A percentile compares a stretch with the other conserved stretches of the same genome.
Conservation (phyloP, 495 filamentous ascomycete genomes). For the Penicillium turbatum region DNA sequence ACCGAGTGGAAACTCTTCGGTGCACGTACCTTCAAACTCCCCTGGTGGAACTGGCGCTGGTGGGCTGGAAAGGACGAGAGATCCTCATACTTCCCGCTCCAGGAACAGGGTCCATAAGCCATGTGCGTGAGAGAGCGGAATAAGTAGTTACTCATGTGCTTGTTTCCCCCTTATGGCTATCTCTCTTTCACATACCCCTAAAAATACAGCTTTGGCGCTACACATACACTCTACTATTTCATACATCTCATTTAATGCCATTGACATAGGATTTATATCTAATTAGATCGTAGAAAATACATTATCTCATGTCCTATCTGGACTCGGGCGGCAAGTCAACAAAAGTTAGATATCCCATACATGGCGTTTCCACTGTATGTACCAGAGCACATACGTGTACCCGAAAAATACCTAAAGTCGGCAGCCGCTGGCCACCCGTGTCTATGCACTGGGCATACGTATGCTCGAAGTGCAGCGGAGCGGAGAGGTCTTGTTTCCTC, state of each 20-base stretch:
- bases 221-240: too few species aligned
- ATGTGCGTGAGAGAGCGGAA: conserved; percentile 12
- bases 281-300: too few species aligned
- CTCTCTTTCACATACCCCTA: too few species aligned
- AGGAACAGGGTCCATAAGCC: conserved; percentile 19
- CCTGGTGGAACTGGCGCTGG: conserved; percentile 40
- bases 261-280: too few species aligned
- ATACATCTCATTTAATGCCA: too few species aligned
- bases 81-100: conserved; percentile 30
- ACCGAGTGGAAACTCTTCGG: conserved; percentile 16
- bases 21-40: conserved; percentile 1
- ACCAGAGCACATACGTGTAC: neutral
- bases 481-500: neutral
- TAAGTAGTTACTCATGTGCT: too few species aligned
- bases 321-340: too few species aligned
- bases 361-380: neutral
- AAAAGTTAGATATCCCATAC: neutral
- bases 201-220: too few species aligned
- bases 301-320: too few species aligned
- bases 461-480: neutral
- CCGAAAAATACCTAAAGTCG: conserved; percentile 7
- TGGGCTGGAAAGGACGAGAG: conserved; percentile 22
- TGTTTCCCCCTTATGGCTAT: too few species aligned
- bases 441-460: neutral
- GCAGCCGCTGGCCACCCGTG: neutral